These are phyloP conservation scores for Russula compacta DNA, from an alignment of 768 basidiomycete species.

Conservation along the genomic window DNA sequence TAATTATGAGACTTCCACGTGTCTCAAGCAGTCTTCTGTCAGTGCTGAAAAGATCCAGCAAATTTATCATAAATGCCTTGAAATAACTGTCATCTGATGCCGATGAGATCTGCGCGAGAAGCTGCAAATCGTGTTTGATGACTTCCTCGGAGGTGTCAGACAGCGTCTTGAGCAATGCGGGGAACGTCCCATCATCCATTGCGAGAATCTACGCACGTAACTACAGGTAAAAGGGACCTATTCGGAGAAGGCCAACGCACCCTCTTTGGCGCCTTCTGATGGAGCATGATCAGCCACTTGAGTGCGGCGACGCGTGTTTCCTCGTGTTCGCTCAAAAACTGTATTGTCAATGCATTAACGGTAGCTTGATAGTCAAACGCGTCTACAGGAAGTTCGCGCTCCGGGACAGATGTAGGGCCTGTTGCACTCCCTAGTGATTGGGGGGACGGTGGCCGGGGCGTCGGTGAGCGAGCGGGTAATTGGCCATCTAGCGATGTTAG, in stretches of 20 bases:
- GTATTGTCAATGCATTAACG: constrained; percentile 85
- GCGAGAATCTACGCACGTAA: constrained; percentile 62
- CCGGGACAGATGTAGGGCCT: constrained; percentile 28
- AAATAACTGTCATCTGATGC: constrained; percentile 94
- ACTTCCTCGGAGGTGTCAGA: constrained; percentile 98
- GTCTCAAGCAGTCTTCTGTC: constrained; percentile 85
- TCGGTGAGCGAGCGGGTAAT: constrained; percentile 24
- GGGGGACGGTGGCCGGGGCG: constrained; percentile 23
- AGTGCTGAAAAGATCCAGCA: constrained; percentile 91
- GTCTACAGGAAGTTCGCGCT: constrained; percentile 40
- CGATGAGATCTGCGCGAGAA: constrained; percentile 94
- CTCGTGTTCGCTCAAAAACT: constrained; percentile 93
- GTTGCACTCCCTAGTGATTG: constrained; percentile 17
- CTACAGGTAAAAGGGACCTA: not conserved
- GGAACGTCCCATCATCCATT: constrained; percentile 96
- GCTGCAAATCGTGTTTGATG: constrained; percentile 91
- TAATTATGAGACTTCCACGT: constrained; percentile 89
- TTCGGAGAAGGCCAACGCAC: constrained; percentile 30
- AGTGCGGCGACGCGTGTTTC: constrained; percentile 92
- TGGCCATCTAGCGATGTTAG: constrained; percentile 6
- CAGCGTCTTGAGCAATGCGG: constrained; percentile 86
- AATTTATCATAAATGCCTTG: constrained; percentile 89
- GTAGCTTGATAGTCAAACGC: constrained; percentile 88
- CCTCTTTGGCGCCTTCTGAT: constrained; percentile 96
- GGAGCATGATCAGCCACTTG: constrained; percentile 98